Conservation (phyloP, 495 filamentous ascomycete genomes). For the Parachaetomium inaequale region DNA sequence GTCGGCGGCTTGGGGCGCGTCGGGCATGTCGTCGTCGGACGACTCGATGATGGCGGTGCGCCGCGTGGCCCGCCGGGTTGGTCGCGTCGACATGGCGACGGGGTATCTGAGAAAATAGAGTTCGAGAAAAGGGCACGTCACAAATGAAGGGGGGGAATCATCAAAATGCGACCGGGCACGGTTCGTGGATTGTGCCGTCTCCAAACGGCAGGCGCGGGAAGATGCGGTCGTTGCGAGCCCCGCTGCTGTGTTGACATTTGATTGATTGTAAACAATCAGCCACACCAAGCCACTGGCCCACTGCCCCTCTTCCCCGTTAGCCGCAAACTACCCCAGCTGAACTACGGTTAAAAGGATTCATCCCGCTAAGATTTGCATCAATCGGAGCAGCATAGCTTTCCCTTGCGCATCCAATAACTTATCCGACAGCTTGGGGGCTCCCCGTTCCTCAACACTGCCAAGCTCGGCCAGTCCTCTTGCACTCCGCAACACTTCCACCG, state of each 20-base stretch:
- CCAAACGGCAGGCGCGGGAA: conserved; percentile 22
- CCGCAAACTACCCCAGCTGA: background rate
- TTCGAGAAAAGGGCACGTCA: background rate
- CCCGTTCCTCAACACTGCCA: background rate
- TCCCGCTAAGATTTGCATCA: background rate
- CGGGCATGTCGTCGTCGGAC: conserved; percentile 63
- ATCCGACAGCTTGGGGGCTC: background rate
- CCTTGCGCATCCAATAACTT: background rate
- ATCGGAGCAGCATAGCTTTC: background rate
- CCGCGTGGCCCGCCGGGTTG: conserved; percentile 69
- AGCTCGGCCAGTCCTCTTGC: background rate
- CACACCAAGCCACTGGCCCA: conserved; percentile 24
- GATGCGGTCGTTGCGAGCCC: conserved; percentile 18
- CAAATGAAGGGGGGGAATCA: background rate
- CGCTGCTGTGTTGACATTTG: conserved; percentile 28
- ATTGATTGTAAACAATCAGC: conserved; percentile 38
- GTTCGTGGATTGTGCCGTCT: conserved; percentile 2
- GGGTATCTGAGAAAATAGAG: conserved; percentile 5
- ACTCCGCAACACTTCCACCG: background rate
- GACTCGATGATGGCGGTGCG: conserved; percentile 71
- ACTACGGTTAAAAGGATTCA: background rate
- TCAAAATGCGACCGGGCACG: background rate
- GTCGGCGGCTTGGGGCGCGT: conserved; percentile 55
- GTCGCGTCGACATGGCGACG: conserved; percentile 59
- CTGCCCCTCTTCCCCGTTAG: background rate